Conservation (phyloP, 2,329 filamentous ascomycete species). For the Penicillium glabrum region DNA sequence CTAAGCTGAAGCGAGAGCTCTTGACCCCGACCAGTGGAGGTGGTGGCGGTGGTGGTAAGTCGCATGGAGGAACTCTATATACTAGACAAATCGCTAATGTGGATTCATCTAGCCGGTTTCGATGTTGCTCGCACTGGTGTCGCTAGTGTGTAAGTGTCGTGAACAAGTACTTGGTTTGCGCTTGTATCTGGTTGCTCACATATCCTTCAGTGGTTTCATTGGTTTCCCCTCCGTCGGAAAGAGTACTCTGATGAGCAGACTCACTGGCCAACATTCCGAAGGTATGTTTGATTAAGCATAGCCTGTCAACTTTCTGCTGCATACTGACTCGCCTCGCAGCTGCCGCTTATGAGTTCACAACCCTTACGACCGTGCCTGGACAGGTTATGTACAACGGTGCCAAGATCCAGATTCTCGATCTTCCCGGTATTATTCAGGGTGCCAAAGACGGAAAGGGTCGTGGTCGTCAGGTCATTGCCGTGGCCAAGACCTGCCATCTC, state of each 20-base stretch:
- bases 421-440: constrained; percentile 97
- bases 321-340: constrained; percentile 46
- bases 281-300: constrained; percentile 32
- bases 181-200: neutral
- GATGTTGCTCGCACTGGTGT: constrained; percentile 98
- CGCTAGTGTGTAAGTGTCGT: constrained; percentile 70
- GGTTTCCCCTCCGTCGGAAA: constrained; percentile 98
- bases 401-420: constrained; percentile 95
- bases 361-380: constrained; percentile 92
- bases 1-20: constrained; percentile 94
- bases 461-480: constrained; percentile 97
- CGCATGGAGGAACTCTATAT: neutral
- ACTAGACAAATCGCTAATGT: constrained; percentile 16
- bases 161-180: neutral
- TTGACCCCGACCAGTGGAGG: constrained; percentile 78
- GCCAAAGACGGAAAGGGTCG: constrained; percentile 97
- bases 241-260: constrained; percentile 90
- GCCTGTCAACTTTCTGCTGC: neutral
- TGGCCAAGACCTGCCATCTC: constrained; percentile 96
- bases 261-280: constrained; percentile 97
- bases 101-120: constrained; percentile 66
- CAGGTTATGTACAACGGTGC: constrained; percentile 96
- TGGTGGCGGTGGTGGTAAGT: constrained; percentile 69
- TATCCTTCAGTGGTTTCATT: constrained; percentile 70
- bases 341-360: constrained; percentile 98